phyloP scores from a whole-genome alignment of 139 green algal genomes.

The Volvox reticuliferus region DNA sequence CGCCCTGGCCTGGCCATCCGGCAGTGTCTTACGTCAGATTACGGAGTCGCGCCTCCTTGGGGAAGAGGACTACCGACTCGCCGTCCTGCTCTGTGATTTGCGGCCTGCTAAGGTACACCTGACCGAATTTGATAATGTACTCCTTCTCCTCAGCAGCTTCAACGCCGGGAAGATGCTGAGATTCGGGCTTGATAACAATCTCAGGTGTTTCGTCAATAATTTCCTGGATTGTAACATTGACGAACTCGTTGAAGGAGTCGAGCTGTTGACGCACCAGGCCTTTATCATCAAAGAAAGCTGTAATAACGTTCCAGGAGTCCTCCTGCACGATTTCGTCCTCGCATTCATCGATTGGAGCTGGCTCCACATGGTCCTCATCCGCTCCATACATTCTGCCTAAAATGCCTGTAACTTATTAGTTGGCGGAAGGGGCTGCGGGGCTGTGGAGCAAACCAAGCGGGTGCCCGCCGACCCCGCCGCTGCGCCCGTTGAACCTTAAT shows the following conservation, averaged over 20 bases:
- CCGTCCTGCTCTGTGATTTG: slow-evolving; percentile 95
- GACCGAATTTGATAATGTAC: slow-evolving; percentile 88
- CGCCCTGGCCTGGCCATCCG: neutral
- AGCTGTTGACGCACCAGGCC: slow-evolving; percentile 98
- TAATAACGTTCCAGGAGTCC: slow-evolving; percentile 73
- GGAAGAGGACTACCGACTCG: slow-evolving; percentile 92
- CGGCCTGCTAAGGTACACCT: slow-evolving; percentile 97
- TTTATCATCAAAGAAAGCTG: slow-evolving; percentile 95
- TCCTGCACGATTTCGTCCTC: slow-evolving; percentile 63
- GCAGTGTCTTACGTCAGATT: slow-evolving; percentile 89
- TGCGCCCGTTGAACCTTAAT: neutral
- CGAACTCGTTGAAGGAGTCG: slow-evolving; percentile 99
- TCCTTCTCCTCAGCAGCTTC: slow-evolving; percentile 62
- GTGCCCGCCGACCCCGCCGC: slow-evolving; percentile 28
- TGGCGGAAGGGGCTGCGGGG: slow-evolving; percentile 1
- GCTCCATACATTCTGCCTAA: slow-evolving; percentile 42
- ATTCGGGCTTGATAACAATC: slow-evolving; percentile 81
- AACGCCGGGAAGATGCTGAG: slow-evolving; percentile 83
- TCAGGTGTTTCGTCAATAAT: slow-evolving; percentile 74
- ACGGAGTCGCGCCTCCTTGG: slow-evolving; percentile 94
- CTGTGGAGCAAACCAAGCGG: slow-evolving; percentile 6
- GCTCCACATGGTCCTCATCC: slow-evolving; percentile 40
- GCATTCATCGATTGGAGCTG: slow-evolving; percentile 22
- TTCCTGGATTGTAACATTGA: slow-evolving; percentile 91
- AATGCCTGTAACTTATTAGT: neutral